Evolutionary conservation across 345 rosid genomes (phyloP), one percentile per base, ranked within the genome.

Genomic region (Isatis tinctoria): DNA sequence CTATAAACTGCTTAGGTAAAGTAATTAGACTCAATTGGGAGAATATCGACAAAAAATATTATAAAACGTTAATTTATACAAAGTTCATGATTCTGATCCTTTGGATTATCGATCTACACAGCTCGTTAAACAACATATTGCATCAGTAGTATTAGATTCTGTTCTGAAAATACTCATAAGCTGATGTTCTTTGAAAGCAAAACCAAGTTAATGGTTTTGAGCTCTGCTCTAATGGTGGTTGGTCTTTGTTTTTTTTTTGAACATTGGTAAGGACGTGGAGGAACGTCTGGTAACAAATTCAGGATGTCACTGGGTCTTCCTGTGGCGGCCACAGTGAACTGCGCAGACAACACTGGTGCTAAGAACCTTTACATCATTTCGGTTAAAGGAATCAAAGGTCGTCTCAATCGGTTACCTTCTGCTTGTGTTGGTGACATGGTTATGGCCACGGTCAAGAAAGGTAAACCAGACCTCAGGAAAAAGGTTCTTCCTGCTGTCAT

Each of bases 351-450:
- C 84, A 93, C 96, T 0, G 97, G 98, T 14, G 97, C 98, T 10
- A 93, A 93, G 92, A 93, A 93, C 76, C 90, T 93, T 4, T 93
- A 90, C 83, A 90, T 93, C 84, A 90, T 92, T 65, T 92, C 98
- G 11, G 98, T 92, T 22, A 93, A 93, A 79, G 97, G 98, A 14
- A 90, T 93, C 82, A 93, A 93, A 73, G 97, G 97, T 6, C 91
- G 97, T 12, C 84, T 93, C 20, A 93, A 90, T 78, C 73, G 96
- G n/a, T 67, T 93, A 76, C 98, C 98, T 3, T 88, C 97, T 1
- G 98, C 98, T 41, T 90, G 98, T 58, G 96, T 93, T 5, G 98
- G 98, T 4, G 97, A 90, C 54, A 93, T 93, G 98, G 96, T 93
- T 18, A 93, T 93, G 98, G 98, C 98, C 37, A 90, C 96, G 0